Evolutionary conservation across 345 rosid species (phyloP), one percentile per base, ranked within the genome.

Genomic region (Clarkia xantiana): DNA sequence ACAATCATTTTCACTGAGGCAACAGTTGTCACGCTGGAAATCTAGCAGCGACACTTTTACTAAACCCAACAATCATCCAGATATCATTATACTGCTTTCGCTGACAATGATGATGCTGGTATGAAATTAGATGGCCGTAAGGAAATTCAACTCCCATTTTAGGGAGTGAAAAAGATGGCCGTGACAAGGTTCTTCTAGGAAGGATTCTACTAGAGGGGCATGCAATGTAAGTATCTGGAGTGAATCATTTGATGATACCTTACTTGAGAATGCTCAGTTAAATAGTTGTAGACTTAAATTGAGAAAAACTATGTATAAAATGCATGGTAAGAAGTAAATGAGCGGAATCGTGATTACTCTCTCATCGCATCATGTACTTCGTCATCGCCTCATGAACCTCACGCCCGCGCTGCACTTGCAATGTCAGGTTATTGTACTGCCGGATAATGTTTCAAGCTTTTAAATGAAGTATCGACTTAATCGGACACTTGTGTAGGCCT

Each of bases 261-360:
- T 79, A 71, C 55, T 71, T 62, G 75, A 58, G 71, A 78, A 71
- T 73, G 77, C 63, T 70, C 76, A 67, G 62, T 72, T 82, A 69
- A 64, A 68, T 77, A 67, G 60, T 66, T 72, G 66, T 72, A 70
- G 64, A 76, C 68, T 68, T 56, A 76, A 74, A 70, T 76, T 78
- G 77, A 76, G 86, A 76, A 65, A 70, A 70, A 64, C 66, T 72
- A 60, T 76, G 71, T 76, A 63, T 79, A 69, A 76, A 75, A 89
- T 95, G 85, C 72, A 47, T 65, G 70, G 69, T 86, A 82, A 53
- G 93, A 77, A 67, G 71, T 65, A 61, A 82, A 70, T 40, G 83
- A 76, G 61, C 64, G 76, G 81, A 41, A 66, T 53, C 75, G 79
- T 74, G 87, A 70, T 64, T 72, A n/a, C n/a, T n/a, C n/a, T n/a